Conservation (phyloP, 1,284 basidiomycete species). For the Apiotrichum siamense region DNA sequence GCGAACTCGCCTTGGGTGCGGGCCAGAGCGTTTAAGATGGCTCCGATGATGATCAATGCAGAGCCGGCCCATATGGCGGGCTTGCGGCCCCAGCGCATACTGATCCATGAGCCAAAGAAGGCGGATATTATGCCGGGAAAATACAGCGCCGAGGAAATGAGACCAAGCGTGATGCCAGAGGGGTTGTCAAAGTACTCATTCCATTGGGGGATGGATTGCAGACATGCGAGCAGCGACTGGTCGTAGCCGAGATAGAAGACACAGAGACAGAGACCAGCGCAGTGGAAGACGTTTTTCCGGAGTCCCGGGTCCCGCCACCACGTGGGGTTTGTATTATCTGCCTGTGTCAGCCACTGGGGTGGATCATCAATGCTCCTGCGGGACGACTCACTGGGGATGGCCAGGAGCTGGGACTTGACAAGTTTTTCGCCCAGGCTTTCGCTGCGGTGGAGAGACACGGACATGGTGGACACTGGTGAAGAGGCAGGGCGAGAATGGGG, state of each 20-base stretch:
- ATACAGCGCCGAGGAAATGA: slow-evolving; percentile 24
- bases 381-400: too few species aligned
- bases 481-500: too few species aligned
- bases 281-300: slow-evolving; percentile 14
- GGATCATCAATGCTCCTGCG: too few species aligned
- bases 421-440: too few species aligned
- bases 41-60: slow-evolving; percentile 17
- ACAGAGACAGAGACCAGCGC: slow-evolving; percentile 14
- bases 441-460: too few species aligned
- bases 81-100: slow-evolving; percentile 18
- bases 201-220: slow-evolving; percentile 22
- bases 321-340: slow-evolving; percentile 11
- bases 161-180: slow-evolving; percentile 19
- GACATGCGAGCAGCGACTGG: slow-evolving; percentile 17
- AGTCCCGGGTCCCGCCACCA: slow-evolving; percentile 19
- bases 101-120: slow-evolving; percentile 23
- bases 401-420: too few species aligned
- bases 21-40: slow-evolving; percentile 18
- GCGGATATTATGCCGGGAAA: slow-evolving; percentile 24
- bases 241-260: slow-evolving; percentile 22
- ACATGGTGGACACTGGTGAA: too few species aligned
- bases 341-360: too few species aligned
- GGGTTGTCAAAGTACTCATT: slow-evolving; percentile 26
- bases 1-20: slow-evolving; percentile 14
- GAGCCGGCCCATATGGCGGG: slow-evolving; percentile 24